Base-by-base conservation (phyloP, 73 alveolate genomes). In the Paramecium bursaria region DNA sequence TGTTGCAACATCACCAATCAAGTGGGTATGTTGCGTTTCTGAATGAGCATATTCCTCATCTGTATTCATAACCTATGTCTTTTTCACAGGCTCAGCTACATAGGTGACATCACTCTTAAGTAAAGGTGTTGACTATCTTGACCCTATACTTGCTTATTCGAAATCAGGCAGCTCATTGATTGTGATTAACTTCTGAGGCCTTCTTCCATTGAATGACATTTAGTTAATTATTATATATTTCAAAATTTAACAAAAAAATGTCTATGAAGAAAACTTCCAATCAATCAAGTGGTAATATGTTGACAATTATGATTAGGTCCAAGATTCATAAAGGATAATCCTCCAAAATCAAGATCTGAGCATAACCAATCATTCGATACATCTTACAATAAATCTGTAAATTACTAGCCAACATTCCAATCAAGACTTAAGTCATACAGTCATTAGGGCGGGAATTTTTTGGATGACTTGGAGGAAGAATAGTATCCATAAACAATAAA, bases 401-500 rank as follows among this genome's bases (percentile, higher is more conserved):
- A 5, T 39, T 67, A 67, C 11, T 53, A 53, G 4, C 82, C 82
- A 2, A 35, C 82, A 1, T 67, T 67, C 11, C 13, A 67, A 27
- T 39, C 60, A 4, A 67, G 82, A 67, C 27, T 67, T 21, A 67
- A 67, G 27, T 25, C 50, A 26, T 67, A 67, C 11, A 67, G 82
- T 67, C 22, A 67, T 39, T 67, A 67, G 11, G 82, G n/a, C n/a
- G n/a, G 60, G 7, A 67, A 67, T 67, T 33, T 67, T 21, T 27
- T 67, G 14, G 82, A 67, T 67, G 82, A 67, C 22, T 67, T 67
- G 29, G 82, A 67, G 35, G 82, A 67, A 67, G 82, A 67, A 42
- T 33, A 67, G 10, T 67, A 35, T 67, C 82, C 82, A 35, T 39
- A 67, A 30, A 25, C 49, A 67, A 67, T 67, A 30, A 67, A 67